Conservation (phyloP, 2,329 filamentous ascomycete species). For the Didymella keratinophila region DNA sequence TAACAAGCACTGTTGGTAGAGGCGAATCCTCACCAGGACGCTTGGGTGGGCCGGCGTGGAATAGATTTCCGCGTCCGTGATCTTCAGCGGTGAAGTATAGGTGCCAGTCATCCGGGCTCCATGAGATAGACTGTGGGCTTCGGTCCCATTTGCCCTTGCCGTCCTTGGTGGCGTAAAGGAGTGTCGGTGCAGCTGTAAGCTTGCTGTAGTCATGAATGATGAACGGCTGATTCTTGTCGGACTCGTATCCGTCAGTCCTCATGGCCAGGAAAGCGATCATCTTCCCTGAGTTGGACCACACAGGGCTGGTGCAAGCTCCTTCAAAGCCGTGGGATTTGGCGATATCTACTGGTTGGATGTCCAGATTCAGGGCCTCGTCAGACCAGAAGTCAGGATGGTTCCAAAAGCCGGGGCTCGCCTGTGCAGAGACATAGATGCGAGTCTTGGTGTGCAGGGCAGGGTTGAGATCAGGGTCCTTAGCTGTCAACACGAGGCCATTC, state of each 20-base stretch:
- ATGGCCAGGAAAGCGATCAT: slow-evolving; percentile 81
- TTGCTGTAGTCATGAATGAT: slow-evolving; percentile 68
- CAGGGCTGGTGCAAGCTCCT: slow-evolving; percentile 71
- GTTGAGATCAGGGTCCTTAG: slow-evolving; percentile 75
- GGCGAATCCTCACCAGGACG: slow-evolving; percentile 23
- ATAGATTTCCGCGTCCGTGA: slow-evolving; percentile 69
- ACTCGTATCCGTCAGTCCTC: slow-evolving; percentile 79
- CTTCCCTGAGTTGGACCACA: slow-evolving; percentile 76
- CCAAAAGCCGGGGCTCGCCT: slow-evolving; percentile 67
- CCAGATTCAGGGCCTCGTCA: slow-evolving; percentile 19
- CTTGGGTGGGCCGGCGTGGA: slow-evolving; percentile 45
- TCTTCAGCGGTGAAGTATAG: slow-evolving; percentile 80
- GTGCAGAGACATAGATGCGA: slow-evolving; percentile 73
- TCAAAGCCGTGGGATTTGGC: slow-evolving; percentile 65
- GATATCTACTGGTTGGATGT: slow-evolving; percentile 60
- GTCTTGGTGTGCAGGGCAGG: slow-evolving; percentile 80
- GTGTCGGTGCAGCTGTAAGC: slow-evolving; percentile 53
- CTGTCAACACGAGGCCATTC: slow-evolving; percentile 73
- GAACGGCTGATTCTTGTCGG: slow-evolving; percentile 75
- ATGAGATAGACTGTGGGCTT: slow-evolving; percentile 60
- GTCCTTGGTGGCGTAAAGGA: slow-evolving; percentile 66
- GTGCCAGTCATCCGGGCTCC: slow-evolving; percentile 62
- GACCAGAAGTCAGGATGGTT: slow-evolving; percentile 24
- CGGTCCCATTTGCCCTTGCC: slow-evolving; percentile 68
- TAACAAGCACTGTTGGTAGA: slow-evolving; percentile 40